These are phyloP conservation scores for Aspergillus quadricinctus DNA, from an alignment of 2,329 filamentous ascomycete genomes.

Conservation along the genomic window DNA sequence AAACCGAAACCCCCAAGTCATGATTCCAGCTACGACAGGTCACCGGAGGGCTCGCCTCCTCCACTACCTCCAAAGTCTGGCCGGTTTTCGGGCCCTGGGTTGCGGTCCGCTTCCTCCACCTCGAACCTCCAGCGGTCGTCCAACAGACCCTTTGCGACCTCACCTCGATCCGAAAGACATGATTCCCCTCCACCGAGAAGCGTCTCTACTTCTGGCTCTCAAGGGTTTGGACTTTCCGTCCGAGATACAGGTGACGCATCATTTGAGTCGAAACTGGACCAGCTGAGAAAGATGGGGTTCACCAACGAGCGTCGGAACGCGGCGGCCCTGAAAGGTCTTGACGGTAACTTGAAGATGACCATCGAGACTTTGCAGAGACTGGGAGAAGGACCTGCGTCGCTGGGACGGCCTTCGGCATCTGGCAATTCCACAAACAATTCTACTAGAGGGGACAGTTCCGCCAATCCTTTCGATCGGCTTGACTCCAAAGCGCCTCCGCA, in stretches of 20 bases:
- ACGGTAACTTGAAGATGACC: conserved; percentile 79
- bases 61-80: conserved; percentile 58
- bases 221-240: conserved; percentile 65
- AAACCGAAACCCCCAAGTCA: conserved; percentile 46
- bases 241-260: conserved; percentile 40
- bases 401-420: conserved; percentile 52
- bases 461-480: conserved; percentile 63
- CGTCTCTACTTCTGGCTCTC: conserved; percentile 25
- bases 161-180: conserved; percentile 22
- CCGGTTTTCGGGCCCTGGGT: conserved; percentile 58
- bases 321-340: conserved; percentile 74
- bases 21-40: conserved; percentile 53
- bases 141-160: conserved; percentile 48
- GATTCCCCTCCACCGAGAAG: conserved; percentile 21
- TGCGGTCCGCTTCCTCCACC: conserved; percentile 67
- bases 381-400: conserved; percentile 62
- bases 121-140: conserved; percentile 58
- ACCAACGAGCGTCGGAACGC: conserved; percentile 75
- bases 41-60: conserved; percentile 52
- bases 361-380: conserved; percentile 80
- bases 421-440: conserved; percentile 17
- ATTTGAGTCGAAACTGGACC: conserved; percentile 70
- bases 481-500: conserved; percentile 35
- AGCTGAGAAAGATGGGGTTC: conserved; percentile 88
- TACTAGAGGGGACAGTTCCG: conserved; percentile 39